Conservation (phyloP, 148 eudicot species). For the Salicornia ramosissima region DNA sequence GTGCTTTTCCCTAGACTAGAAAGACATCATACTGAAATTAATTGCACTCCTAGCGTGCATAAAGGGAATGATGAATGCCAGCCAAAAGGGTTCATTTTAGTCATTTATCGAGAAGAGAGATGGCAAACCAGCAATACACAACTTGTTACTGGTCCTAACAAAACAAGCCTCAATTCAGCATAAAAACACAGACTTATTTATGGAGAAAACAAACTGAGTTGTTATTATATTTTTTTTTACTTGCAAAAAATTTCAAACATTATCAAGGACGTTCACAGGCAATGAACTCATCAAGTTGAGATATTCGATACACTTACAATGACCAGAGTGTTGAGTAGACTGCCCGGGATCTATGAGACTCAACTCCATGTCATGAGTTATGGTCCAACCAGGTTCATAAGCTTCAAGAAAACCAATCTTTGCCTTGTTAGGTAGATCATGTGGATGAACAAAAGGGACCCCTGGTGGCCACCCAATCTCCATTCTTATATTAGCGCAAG, state of each 20-base stretch:
- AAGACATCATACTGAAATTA: no score
- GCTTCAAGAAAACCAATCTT: conserved; percentile 95
- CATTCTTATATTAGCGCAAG: conserved; percentile 79
- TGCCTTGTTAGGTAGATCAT: conserved; percentile 98
- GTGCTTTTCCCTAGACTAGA: no score
- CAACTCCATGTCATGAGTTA: conserved; percentile 83
- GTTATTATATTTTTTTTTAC: not conserved
- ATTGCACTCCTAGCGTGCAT: no score
- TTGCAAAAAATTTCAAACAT: not conserved
- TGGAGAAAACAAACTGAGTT: no score
- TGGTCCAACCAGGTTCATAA: conserved; percentile 98
- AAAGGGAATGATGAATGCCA: no score
- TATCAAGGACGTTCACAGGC: not conserved
- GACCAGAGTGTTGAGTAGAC: conserved; percentile 48
- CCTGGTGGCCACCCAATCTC: conserved; percentile 93
- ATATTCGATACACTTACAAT: conserved; percentile 34
- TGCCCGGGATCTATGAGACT: conserved; percentile 74
- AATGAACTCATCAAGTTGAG: conserved; percentile 1
- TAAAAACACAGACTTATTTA: no score
- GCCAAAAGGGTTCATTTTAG: no score
- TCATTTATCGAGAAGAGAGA: no score
- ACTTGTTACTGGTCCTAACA: no score
- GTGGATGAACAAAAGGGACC: conserved; percentile 95
- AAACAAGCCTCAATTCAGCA: no score
- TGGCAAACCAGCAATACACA: no score